Evolutionary conservation across 768 basidiomycete species (phyloP), one percentile per base, ranked within the genome.

Genomic region (Coprinellus micaceus): DNA sequence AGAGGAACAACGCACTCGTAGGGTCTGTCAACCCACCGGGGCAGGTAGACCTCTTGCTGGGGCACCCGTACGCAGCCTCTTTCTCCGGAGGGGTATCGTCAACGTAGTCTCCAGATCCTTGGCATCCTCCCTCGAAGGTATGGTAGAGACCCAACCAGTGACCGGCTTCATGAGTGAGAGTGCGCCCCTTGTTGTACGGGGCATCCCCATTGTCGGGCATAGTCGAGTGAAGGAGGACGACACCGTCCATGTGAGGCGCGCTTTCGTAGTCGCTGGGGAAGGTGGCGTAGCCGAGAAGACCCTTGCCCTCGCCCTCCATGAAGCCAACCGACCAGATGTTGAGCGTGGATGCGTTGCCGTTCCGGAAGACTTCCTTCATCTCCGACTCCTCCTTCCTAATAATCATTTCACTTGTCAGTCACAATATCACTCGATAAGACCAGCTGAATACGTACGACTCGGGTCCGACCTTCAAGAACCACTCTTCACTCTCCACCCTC

Each of bases 141-240:
- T 82, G 82, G 64, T 82, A 83, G 15, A 82, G 72, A 15, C 82
- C 81, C 43, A 71, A 64, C 81, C 82, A 84, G 66, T 83, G 82
- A 3, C 81, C 80, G 40, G 71, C 71, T 65, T 84, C 82, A 62
- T 84, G 82, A 1, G 75, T 78, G 43, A 81, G 61, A 10, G 80
- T 83, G 66, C 77, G 58, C 2, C 76, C 77, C 41, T 66, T 56
- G 64, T 83, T 76, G 68, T 75, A 82, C 58, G 66, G 63, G 4
- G 59, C 48, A 6, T 73, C 66, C 47, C 66, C 60, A 29, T 79
- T 80, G 3, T 77, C 74, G 1, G 77, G 77, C 26, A 77, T 58
- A 12, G 71, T 69, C 9, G 72, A 74, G 62, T 64, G 67, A 21
- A 77, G 66, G 11, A 75, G 69, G 26, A 73, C 72, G 33, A 80